These are phyloP conservation scores for Hibiscus mutabilis DNA, from an alignment of 345 rosid species.

Conservation along the genomic window DNA sequence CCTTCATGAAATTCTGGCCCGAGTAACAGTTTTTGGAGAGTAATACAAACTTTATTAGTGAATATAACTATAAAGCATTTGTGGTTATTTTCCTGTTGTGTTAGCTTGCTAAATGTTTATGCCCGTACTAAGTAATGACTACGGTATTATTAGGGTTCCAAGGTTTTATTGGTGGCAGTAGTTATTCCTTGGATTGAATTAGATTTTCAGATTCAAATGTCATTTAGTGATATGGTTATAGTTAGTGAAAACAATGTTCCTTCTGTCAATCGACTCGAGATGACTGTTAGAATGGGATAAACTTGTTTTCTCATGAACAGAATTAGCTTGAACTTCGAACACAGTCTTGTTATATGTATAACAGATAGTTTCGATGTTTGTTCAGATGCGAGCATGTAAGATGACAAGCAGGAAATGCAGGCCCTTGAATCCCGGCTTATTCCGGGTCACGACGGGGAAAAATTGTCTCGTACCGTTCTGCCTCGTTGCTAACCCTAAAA, in stretches of 20 bases:
- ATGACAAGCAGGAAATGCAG: not conserved
- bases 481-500: too few relatives aligned
- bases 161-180: not conserved
- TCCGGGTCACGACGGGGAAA: too few relatives aligned
- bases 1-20: constrained; percentile 75
- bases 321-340: not conserved
- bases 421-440: not conserved
- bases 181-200: not conserved
- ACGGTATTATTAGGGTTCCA: not conserved
- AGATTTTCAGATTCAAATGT: not conserved
- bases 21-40: constrained; percentile 32
- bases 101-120: not conserved
- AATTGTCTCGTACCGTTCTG: too few relatives aligned
- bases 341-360: not conserved
- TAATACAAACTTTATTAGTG: constrained; percentile 2
- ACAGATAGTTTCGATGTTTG: not conserved
- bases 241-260: not conserved
- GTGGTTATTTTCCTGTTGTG: not conserved
- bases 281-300: not conserved
- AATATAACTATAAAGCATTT: not conserved
- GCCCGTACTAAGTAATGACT: too few relatives aligned
- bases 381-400: too few relatives aligned
- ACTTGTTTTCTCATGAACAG: not conserved
- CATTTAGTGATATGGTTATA: not conserved
- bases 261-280: not conserved